phyloP scores from a whole-genome alignment of 129 eudicot genomes.

The Mikania micrantha region DNA sequence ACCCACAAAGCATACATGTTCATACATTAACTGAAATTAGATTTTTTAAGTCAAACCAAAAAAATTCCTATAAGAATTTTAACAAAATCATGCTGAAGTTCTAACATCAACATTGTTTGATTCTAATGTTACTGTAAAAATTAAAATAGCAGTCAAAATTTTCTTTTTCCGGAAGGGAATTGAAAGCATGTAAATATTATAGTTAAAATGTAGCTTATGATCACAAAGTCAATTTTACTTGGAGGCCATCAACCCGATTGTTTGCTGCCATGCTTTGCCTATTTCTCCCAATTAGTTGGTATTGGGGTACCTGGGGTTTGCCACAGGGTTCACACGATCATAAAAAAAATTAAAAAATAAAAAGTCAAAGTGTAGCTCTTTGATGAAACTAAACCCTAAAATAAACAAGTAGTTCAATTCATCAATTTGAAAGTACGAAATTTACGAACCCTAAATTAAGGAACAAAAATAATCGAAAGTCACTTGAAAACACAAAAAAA shows the following conservation, averaged over 20 bases:
- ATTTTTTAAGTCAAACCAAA: background rate
- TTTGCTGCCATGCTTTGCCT: too few species aligned
- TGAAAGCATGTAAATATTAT: background rate
- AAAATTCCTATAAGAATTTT: background rate
- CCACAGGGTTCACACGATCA: too few species aligned
- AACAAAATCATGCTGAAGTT: background rate
- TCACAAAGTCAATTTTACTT: background rate
- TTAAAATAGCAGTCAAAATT: background rate
- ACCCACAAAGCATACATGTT: background rate
- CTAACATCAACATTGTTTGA: slow-evolving; percentile 4
- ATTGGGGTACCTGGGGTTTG: too few species aligned
- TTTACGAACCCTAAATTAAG: background rate
- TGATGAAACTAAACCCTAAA: too few species aligned
- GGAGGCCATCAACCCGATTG: too few species aligned
- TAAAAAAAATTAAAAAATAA: too few species aligned
- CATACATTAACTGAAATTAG: background rate
- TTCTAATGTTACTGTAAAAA: background rate
- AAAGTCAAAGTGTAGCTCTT: too few species aligned
- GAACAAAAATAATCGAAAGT: background rate
- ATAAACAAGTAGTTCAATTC: background rate
- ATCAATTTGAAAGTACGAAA: background rate
- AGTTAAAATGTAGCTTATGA: background rate
- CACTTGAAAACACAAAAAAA: background rate
- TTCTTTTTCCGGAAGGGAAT: background rate
- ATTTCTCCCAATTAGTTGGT: too few species aligned